Percentiles rank a stretch among this genome's conserved stretches.
These are phyloP conservation scores for Blastocrithidia nonstop DNA, from an alignment of 208 protist species.

Conservation along the genomic window DNA sequence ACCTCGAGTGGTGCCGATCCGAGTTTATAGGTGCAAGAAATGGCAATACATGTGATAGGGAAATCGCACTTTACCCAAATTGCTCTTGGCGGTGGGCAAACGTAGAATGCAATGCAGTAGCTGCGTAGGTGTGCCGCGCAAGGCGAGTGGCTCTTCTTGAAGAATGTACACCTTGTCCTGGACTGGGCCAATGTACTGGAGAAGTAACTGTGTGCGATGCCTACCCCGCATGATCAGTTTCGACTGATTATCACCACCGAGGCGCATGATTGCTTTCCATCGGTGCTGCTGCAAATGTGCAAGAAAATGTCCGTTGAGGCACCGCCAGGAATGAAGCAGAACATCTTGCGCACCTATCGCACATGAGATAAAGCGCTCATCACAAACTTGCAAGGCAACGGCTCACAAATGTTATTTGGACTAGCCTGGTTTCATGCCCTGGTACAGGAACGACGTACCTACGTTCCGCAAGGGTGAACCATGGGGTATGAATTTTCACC, in stretches of 20 bases:
- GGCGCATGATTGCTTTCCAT: conserved; percentile 83
- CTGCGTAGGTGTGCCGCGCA: conserved; percentile 66
- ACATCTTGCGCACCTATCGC: conserved; percentile 88
- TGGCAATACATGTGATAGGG: conserved; percentile 51
- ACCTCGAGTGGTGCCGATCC: conserved; percentile 91
- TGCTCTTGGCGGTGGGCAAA: conserved; percentile 91
- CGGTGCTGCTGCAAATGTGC: conserved; percentile 87
- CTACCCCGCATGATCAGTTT: conserved; percentile 78
- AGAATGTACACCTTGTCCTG: conserved; percentile 94
- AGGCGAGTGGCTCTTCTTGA: conserved; percentile 90
- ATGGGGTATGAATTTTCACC: conserved; percentile 95
- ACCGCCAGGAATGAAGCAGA: conserved; percentile 91
- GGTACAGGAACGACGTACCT: conserved; percentile 92
- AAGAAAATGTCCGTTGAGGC: conserved; percentile 93
- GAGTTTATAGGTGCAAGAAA: conserved; percentile 86
- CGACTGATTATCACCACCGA: conserved; percentile 93
- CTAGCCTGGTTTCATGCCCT: conserved; percentile 94
- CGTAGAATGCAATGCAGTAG: conserved; percentile 74
- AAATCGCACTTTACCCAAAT: conserved; percentile 82
- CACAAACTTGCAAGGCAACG: conserved; percentile 12
- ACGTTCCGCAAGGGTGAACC: conserved; percentile 94
- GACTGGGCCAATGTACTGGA: conserved; percentile 87
- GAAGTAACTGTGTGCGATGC: conserved; percentile 83
- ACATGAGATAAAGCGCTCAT: conserved; percentile 63
- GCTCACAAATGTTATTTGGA: conserved; percentile 78